A percentile compares a stretch with the other conserved stretches of the same genome.
Conservation (phyloP, 1,139 yeast genomes). For the Kodamaea fungicola region DNA sequence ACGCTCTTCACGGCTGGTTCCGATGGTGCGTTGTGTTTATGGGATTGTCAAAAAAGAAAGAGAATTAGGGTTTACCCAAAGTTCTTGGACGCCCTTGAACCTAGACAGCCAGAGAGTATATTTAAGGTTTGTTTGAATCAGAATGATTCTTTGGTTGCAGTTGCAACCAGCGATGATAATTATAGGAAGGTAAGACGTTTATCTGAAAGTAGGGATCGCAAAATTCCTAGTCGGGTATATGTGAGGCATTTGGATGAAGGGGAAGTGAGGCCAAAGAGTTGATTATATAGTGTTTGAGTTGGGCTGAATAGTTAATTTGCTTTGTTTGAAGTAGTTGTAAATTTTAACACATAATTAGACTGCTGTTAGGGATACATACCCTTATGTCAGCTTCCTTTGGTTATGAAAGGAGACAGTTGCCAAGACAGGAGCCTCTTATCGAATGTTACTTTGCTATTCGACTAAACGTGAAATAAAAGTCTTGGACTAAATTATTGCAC, state of each 20-base stretch:
- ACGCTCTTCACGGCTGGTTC: slow-evolving; percentile 71
- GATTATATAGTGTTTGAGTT: no score
- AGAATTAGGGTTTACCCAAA: slow-evolving; percentile 57
- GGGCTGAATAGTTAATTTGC: no score
- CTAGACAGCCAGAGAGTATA: slow-evolving; percentile 30
- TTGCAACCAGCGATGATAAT: slow-evolving; percentile 62
- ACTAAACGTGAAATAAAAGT: no score
- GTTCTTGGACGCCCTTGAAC: slow-evolving; percentile 20
- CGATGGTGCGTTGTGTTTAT: slow-evolving; percentile 69
- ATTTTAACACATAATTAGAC: no score
- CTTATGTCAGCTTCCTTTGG: no score
- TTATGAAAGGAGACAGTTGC: no score
- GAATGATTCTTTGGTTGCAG: slow-evolving; percentile 40
- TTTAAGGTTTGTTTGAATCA: slow-evolving; percentile 44
- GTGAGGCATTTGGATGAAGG: slow-evolving; percentile 6
- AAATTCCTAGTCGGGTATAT: slow-evolving; percentile 12
- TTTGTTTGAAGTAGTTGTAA: no score
- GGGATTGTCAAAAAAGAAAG: slow-evolving; percentile 69
- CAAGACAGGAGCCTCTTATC: no score
- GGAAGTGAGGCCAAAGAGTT: neutral
- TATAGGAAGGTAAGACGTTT: slow-evolving; percentile 13
- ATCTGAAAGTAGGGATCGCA: slow-evolving; percentile 11
- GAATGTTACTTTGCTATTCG: no score
- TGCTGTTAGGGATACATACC: no score
- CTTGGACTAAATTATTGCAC: no score